Base-by-base conservation (phyloP, 305 asterid genomes). In the Euphrasia arctica region DNA sequence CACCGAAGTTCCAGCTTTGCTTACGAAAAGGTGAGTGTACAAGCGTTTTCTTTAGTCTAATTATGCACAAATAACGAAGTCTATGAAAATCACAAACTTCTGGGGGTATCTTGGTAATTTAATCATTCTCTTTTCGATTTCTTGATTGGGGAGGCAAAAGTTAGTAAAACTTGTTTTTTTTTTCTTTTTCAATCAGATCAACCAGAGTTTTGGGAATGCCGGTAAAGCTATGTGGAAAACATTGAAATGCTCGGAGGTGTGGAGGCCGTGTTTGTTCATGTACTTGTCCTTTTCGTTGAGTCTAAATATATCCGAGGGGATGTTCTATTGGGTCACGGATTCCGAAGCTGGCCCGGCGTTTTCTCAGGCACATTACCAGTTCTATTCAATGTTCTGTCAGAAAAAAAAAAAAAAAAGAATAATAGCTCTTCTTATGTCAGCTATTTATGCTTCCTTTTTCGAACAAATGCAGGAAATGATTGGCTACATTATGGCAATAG, bases 271-370 rank as follows among this genome's bases (percentile, higher is more conserved):
- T 72, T 42, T 63, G 55, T 92, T 79, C 67, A 92, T 92, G 96
- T 92, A 83, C 74, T 49, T 89, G 51, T 89, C 95, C 52, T 76
- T 92, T 64, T 85, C 91, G 13, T 22, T 87, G 77, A 79, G 93
- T 72, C 77, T 92, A 28, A 81, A 79, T 60, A 76, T 89, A 74
- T 77, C 79, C 2, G 98, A 92, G 72, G 97, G 98, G 25, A 72
- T 85, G 96, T 92, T 92, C 83, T 92, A 85, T 66, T 92, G 98
- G 98, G 77, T 29, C 31, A 92, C 98, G 22, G 98, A 92, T 81
- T 67, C 96, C 9, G 42, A 74, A 60, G 84, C 48, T 8, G 98
- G 98, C 47, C 96, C 96, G 25, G 52, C 65, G 28, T 89, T 91
- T 65, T 76, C 98, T 15, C 75, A 89, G 96, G 95, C 86, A 71